These are phyloP conservation scores for Scheffersomyces stipitis DNA, from an alignment of 805 yeast species.

Conservation along the genomic window DNA sequence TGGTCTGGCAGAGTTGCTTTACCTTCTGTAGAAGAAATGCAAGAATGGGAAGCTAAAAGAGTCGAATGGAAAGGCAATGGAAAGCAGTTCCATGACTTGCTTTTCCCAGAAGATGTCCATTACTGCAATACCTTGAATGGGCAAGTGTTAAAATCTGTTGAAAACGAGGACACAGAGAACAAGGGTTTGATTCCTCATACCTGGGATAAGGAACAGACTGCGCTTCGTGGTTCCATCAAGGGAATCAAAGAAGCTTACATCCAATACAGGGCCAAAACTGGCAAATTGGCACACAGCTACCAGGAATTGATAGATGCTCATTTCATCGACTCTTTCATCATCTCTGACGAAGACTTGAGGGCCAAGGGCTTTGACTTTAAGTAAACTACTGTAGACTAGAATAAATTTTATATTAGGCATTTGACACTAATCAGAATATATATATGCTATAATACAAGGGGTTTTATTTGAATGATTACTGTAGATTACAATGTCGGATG, in stretches of 20 bases:
- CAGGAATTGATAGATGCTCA: constrained; percentile 37
- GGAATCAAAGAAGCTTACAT: constrained; percentile 46
- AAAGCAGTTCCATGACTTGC: constrained; percentile 38
- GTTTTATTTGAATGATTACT: background rate
- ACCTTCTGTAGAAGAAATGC: constrained; percentile 40
- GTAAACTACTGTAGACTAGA: too few species aligned
- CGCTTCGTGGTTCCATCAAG: constrained; percentile 44
- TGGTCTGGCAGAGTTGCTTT: constrained; percentile 42
- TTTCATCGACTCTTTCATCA: constrained; percentile 12
- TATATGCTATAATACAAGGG: too few species aligned
- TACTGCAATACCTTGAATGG: constrained; percentile 48
- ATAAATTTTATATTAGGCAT: too few species aligned
- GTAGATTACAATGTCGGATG: background rate
- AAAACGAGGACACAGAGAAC: constrained; percentile 6
- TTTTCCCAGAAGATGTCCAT: constrained; percentile 57
- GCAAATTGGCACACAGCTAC: constrained; percentile 35
- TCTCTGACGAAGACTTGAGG: constrained; percentile 14
- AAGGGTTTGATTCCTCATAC: constrained; percentile 49
- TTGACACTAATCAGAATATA: too few species aligned
- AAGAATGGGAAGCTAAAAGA: constrained; percentile 28
- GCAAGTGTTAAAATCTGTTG: constrained; percentile 12
- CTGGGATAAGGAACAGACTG: constrained; percentile 50
- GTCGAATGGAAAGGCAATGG: constrained; percentile 19
- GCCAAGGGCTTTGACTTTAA: constrained; percentile 14
- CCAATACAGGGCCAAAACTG: constrained; percentile 36